These are phyloP conservation scores for Amanita rubescens DNA, from an alignment of 768 basidiomycete genomes.

Conservation along the genomic window DNA sequence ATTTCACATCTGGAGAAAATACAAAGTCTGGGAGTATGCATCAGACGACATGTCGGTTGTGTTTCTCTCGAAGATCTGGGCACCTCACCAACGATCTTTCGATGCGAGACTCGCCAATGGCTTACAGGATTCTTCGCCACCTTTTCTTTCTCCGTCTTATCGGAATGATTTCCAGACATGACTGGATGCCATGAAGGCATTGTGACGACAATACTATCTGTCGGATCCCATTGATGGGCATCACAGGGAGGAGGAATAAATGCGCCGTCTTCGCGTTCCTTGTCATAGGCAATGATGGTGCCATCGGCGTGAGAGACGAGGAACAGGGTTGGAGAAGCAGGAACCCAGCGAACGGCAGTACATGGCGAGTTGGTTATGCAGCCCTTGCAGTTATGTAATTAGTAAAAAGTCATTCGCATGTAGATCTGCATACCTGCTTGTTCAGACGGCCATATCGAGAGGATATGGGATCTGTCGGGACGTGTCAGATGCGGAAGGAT, in stretches of 20 bases:
- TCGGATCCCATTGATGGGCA: constrained; percentile 64
- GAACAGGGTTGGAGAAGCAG: constrained; percentile 71
- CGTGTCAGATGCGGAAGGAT: constrained; percentile 7
- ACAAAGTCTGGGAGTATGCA: constrained; percentile 57
- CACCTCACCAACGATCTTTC: constrained; percentile 61
- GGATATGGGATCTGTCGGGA: constrained; percentile 61
- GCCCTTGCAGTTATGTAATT: constrained; percentile 38
- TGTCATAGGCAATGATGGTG: constrained; percentile 84
- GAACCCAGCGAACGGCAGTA: constrained; percentile 89
- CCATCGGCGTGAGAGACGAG: constrained; percentile 86
- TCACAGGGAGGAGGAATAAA: constrained; percentile 41
- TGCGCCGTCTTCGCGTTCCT: constrained; percentile 79
- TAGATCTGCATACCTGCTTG: constrained; percentile 55
- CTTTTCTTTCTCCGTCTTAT: constrained; percentile 60
- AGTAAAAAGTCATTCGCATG: not conserved
- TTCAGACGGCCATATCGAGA: constrained; percentile 82
- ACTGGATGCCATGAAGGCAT: constrained; percentile 84
- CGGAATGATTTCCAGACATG: constrained; percentile 33
- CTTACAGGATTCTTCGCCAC: constrained; percentile 81
- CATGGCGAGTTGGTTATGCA: constrained; percentile 75
- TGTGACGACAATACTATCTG: constrained; percentile 69
- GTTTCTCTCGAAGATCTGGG: not conserved
- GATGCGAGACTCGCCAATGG: constrained; percentile 77
- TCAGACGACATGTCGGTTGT: no score
- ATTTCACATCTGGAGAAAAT: constrained; percentile 90